These are phyloP conservation scores for Liriodendron chinense DNA, from an alignment of 164 flowering plant genomes.

Conservation along the genomic window DNA sequence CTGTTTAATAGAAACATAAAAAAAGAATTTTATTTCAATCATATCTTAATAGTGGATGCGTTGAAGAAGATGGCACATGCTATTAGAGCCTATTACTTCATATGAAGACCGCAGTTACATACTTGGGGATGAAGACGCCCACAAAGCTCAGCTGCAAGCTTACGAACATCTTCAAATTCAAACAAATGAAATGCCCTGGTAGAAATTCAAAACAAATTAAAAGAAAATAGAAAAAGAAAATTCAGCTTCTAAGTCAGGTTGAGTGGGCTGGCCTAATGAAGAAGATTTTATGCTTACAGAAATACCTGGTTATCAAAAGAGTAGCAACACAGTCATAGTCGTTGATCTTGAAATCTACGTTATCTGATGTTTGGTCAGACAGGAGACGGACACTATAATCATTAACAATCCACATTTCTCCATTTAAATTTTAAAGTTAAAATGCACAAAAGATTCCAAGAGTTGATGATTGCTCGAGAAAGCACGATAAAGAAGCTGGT, in stretches of 20 bases:
- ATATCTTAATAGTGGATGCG: neutral
- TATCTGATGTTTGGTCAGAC: conserved; percentile 24
- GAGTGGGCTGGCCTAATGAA: conserved; percentile 2
- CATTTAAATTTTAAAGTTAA: neutral
- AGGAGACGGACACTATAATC: neutral
- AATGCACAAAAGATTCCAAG: neutral
- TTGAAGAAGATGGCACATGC: neutral
- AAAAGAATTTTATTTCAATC: neutral
- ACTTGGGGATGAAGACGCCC: conserved; percentile 86
- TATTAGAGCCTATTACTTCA: neutral
- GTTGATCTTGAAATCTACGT: conserved; percentile 15
- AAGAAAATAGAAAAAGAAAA: neutral
- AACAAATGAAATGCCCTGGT: conserved; percentile 53
- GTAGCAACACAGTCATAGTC: conserved; percentile 39
- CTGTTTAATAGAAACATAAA: too few relatives aligned
- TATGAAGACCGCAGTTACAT: conserved; percentile 3
- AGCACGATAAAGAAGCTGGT: neutral
- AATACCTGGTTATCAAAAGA: conserved; percentile 58
- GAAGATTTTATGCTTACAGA: conserved; percentile 5
- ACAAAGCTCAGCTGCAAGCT: conserved; percentile 89
- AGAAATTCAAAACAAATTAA: neutral
- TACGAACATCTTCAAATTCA: conserved; percentile 85
- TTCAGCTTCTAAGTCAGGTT: conserved; percentile 9
- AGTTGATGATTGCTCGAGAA: neutral
- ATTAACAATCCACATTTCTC: neutral